Percentiles rank a stretch among this genome's conserved stretches.
These are phyloP conservation scores for Exophiala bonariae DNA, from an alignment of 2,329 filamentous ascomycete species.

Conservation along the genomic window DNA sequence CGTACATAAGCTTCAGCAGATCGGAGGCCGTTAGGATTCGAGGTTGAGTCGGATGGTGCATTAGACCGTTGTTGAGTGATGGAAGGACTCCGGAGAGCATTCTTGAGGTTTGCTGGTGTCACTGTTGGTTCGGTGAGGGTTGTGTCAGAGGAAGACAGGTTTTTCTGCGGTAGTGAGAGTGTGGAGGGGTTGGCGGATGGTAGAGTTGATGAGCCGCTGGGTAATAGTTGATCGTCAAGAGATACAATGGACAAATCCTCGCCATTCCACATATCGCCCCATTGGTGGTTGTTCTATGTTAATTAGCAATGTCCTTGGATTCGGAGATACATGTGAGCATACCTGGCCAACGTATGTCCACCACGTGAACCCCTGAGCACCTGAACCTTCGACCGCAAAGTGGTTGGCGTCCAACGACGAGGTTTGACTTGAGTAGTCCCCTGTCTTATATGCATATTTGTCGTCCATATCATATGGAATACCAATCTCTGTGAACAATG, in stretches of 20 bases:
- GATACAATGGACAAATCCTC: conserved; percentile 94
- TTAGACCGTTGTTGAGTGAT: conserved; percentile 57
- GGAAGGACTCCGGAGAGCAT: conserved; percentile 58
- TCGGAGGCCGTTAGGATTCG: conserved; percentile 67
- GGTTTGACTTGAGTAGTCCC: conserved; percentile 90
- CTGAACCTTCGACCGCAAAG: conserved; percentile 82
- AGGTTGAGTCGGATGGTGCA: background rate
- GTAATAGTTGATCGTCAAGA: conserved; percentile 69
- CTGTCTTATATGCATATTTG: conserved; percentile 90
- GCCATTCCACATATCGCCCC: conserved; percentile 95
- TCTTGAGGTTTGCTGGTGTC: conserved; percentile 73
- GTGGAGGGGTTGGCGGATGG: conserved; percentile 40
- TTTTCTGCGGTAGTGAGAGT: conserved; percentile 39
- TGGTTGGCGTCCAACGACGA: conserved; percentile 95
- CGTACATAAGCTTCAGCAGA: conserved; percentile 92
- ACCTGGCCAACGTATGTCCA: conserved; percentile 82
- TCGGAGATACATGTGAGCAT: conserved; percentile 31
- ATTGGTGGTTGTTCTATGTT: conserved; percentile 74
- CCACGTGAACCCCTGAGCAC: conserved; percentile 80
- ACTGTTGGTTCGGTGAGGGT: conserved; percentile 53
- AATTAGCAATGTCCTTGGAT: background rate
- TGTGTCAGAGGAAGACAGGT: conserved; percentile 56
- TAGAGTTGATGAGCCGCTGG: conserved; percentile 30
- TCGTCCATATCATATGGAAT: conserved; percentile 99
- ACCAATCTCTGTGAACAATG: conserved; percentile 90